phyloP scores from a whole-genome alignment of 2,329 filamentous ascomycete genomes.

The Neurospora sp. region DNA sequence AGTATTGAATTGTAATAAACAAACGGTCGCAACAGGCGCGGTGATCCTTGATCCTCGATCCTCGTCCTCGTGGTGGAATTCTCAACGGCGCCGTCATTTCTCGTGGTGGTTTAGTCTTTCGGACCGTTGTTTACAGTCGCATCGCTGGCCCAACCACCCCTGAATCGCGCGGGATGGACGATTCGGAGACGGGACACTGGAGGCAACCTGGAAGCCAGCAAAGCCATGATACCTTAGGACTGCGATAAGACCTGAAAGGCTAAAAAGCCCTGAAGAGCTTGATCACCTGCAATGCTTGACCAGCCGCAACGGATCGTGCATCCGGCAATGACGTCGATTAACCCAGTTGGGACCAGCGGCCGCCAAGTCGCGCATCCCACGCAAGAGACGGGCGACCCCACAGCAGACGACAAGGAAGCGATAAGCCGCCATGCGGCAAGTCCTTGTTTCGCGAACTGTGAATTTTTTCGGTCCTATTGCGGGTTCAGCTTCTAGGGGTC shows the following conservation, averaged over 20 bases:
- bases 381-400: neutral
- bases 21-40: neutral
- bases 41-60: neutral
- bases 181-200: neutral
- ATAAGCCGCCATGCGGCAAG: neutral
- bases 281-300: neutral
- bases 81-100: neutral
- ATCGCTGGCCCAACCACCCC: neutral
- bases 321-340: neutral
- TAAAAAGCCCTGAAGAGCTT: neutral
- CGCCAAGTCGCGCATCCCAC: neutral
- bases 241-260: neutral
- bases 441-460: neutral
- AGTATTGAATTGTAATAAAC: neutral
- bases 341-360: neutral
- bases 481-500: neutral
- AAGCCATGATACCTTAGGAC: neutral
- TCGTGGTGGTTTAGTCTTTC: neutral
- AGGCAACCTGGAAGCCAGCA: neutral
- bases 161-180: neutral
- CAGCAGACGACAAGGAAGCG: neutral
- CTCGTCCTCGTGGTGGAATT: neutral
- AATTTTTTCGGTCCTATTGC: neutral
- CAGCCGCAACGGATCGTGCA: neutral
- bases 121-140: neutral